Percentiles rank a stretch among this genome's conserved stretches.
Conservation (phyloP, 2,329 filamentous ascomycete genomes). For the Knoxdaviesia proteae region DNA sequence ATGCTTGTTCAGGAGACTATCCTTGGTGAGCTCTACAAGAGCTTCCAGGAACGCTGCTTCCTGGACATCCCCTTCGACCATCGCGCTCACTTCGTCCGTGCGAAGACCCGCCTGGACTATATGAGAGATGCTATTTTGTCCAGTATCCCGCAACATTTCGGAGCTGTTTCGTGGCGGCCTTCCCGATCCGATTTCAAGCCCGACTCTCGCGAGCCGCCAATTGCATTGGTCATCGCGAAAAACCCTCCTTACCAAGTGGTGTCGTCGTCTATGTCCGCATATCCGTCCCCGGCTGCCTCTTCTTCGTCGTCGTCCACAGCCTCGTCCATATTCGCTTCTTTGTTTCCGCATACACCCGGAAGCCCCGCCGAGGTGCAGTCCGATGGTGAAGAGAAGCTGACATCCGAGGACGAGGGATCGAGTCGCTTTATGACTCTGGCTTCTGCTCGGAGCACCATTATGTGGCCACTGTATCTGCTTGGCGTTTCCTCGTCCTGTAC, state of each 20-base stretch:
- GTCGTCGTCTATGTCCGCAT: background rate
- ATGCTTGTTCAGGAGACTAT: slow-evolving; percentile 27
- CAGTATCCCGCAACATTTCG: slow-evolving; percentile 27
- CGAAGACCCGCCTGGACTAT: slow-evolving; percentile 16
- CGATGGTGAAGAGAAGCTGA: no score
- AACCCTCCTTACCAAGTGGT: slow-evolving; percentile 11
- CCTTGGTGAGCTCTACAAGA: slow-evolving; percentile 19
- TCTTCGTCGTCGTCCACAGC: slow-evolving; percentile 8
- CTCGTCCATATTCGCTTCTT: slow-evolving; percentile 2
- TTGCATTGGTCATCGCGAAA: slow-evolving; percentile 11
- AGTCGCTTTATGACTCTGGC: slow-evolving; percentile 24
- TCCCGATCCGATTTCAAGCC: slow-evolving; percentile 1
- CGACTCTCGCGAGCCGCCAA: slow-evolving; percentile 6
- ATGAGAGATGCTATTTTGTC: slow-evolving; percentile 21
- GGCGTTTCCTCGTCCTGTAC: slow-evolving; percentile 25
- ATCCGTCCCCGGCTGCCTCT: slow-evolving; percentile 10
- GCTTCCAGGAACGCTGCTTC: slow-evolving; percentile 9
- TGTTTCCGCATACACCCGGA: no score
- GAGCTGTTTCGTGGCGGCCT: slow-evolving; percentile 14
- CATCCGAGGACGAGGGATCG: no score
- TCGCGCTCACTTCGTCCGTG: slow-evolving; percentile 15
- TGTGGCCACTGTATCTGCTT: slow-evolving; percentile 28
- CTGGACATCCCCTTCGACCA: slow-evolving; percentile 11
- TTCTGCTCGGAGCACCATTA: slow-evolving; percentile 24
- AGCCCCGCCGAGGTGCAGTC: no score